Percentiles rank a stretch among this genome's conserved stretches.
Conservation (phyloP, 805 yeast species). For the Hanseniaspora taiwanica region DNA sequence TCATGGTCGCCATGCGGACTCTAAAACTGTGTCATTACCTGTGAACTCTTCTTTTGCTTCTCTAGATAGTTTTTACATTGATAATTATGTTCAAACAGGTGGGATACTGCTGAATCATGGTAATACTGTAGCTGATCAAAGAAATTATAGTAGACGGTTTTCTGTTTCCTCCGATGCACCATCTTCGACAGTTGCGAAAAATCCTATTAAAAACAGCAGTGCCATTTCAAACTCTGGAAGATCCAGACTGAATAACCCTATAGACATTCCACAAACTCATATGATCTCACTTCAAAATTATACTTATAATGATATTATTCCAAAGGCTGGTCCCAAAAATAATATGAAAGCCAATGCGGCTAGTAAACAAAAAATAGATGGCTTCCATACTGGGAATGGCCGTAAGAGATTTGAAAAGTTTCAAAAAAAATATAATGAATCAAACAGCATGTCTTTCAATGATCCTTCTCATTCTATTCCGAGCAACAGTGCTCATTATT, state of each 20-base stretch:
- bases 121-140: neutral
- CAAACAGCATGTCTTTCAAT: neutral
- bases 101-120: neutral
- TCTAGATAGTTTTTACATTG: conserved; percentile 54
- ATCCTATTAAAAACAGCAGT: conserved; percentile 3
- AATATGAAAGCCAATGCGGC: neutral
- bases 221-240: neutral
- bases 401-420: no score
- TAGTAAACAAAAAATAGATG: no score
- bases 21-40: conserved; percentile 45
- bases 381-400: no score
- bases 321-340: neutral
- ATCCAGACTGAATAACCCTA: neutral
- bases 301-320: neutral
- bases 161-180: neutral
- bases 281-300: neutral
- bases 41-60: conserved; percentile 69
- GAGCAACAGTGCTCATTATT: neutral
- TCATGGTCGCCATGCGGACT: conserved; percentile 6
- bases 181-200: neutral
- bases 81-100: conserved; percentile 26
- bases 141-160: neutral
- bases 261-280: neutral
- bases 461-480: neutral
- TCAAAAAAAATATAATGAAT: neutral